Conservation (phyloP, 805 yeast species). For the Teunomyces gatunensis region DNA sequence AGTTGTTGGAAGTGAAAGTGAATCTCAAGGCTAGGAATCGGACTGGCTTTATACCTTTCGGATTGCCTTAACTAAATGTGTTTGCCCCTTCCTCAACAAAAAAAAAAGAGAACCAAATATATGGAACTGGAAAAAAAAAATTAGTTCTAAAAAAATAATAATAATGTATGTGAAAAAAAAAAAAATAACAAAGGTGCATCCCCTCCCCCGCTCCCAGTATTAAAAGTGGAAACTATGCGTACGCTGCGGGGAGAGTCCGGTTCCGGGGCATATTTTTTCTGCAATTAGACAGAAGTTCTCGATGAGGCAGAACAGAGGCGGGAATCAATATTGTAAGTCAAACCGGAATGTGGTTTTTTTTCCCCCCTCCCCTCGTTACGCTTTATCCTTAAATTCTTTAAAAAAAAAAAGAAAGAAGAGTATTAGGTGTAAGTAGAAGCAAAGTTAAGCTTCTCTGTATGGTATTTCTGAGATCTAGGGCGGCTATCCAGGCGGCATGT, state of each 20-base stretch:
- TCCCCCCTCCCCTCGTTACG: too few species aligned
- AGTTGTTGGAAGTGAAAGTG: not conserved
- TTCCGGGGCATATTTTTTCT: not conserved
- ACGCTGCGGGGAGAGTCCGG: not conserved
- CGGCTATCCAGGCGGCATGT: too few species aligned
- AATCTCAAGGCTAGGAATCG: too few species aligned
- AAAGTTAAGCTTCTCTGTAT: not conserved
- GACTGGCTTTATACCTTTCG: not conserved
- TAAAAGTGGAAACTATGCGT: not conserved
- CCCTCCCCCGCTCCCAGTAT: not conserved
- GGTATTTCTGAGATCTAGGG: not conserved
- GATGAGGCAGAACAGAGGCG: not conserved
- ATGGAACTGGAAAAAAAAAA: not conserved
- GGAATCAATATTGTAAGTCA: too few species aligned
- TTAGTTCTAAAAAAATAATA: not conserved
- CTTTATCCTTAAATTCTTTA: too few species aligned
- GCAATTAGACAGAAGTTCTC: not conserved
- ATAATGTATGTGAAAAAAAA: not conserved
- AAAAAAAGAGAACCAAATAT: not conserved
- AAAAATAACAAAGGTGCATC: not conserved
- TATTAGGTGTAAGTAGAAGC: not conserved
- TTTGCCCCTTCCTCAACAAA: not conserved
- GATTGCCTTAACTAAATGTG: not conserved
- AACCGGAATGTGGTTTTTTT: too few species aligned
- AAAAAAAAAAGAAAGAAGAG: not conserved